These are phyloP conservation scores for Calvatia gigantea DNA, from an alignment of 768 basidiomycete species.

Conservation along the genomic window DNA sequence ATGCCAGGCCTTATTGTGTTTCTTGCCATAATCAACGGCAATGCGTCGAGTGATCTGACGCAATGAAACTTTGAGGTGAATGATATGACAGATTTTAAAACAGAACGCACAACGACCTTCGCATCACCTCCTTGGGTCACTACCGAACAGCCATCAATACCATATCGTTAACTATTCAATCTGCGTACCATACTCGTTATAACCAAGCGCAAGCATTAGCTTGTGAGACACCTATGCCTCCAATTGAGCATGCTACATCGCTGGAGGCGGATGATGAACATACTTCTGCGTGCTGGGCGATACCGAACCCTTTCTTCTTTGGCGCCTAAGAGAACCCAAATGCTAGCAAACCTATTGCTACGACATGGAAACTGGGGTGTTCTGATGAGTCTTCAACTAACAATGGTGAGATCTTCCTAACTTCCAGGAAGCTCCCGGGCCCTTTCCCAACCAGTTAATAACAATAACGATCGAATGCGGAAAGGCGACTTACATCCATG, in stretches of 20 bases:
- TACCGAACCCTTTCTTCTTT: slow-evolving; percentile 43
- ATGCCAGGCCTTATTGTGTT: slow-evolving; percentile 49
- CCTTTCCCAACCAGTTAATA: slow-evolving; percentile 28
- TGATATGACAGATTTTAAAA: background rate
- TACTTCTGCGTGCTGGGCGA: slow-evolving; percentile 52
- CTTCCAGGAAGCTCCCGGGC: slow-evolving; percentile 60
- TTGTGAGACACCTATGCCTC: slow-evolving; percentile 37
- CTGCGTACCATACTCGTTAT: slow-evolving; percentile 39
- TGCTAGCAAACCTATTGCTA: slow-evolving; percentile 55
- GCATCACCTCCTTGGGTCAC: slow-evolving; percentile 30
- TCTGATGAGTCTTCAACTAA: slow-evolving; percentile 38
- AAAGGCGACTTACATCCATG: slow-evolving; percentile 43
- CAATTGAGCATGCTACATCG: background rate
- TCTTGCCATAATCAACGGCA: slow-evolving; percentile 27
- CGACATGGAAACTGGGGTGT: slow-evolving; percentile 61
- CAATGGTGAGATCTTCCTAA: slow-evolving; percentile 52
- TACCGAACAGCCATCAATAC: background rate
- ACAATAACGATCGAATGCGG: background rate
- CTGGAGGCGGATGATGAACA: background rate
- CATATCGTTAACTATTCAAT: background rate
- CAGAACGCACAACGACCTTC: slow-evolving; percentile 14
- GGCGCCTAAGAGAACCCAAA: slow-evolving; percentile 61
- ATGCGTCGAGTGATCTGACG: slow-evolving; percentile 26
- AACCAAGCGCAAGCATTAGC: slow-evolving; percentile 46
- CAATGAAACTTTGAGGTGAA: too few species aligned